Percentiles rank a stretch among this genome's conserved stretches.
Evolutionary conservation across 148 eudicot genomes (phyloP).

Genomic region (Pouteria glomerata): DNA sequence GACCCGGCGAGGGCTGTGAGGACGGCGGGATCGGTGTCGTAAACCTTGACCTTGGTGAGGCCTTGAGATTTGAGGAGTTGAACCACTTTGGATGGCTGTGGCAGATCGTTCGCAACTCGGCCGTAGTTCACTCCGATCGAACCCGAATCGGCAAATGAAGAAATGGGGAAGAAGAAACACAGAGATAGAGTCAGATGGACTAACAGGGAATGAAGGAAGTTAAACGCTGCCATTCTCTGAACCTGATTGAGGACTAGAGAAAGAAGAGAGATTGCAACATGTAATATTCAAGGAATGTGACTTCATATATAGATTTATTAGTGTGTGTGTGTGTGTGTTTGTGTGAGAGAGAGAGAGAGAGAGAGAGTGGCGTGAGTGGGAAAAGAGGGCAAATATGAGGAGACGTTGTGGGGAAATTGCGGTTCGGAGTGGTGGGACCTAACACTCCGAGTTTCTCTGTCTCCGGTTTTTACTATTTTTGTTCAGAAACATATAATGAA

Average conservation of each 20-base stretch:
- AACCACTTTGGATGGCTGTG: conserved; percentile 58
- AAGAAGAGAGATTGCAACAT: neutral
- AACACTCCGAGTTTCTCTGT: neutral
- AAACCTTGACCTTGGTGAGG: conserved; percentile 56
- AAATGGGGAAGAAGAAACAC: neutral
- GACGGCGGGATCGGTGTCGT: conserved; percentile 44
- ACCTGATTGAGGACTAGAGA: neutral
- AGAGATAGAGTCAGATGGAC: neutral
- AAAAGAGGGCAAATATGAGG: neutral
- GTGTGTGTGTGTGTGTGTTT: neutral
- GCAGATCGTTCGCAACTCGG: conserved; percentile 70
- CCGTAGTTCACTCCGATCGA: conserved; percentile 77
- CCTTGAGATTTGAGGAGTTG: conserved; percentile 62
- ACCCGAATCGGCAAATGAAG: conserved; percentile 26
- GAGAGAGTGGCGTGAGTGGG: neutral
- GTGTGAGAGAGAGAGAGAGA: neutral
- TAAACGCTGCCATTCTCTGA: conserved; percentile 6
- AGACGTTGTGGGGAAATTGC: neutral
- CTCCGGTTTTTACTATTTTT: neutral
- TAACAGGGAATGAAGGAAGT: neutral
- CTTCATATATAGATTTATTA: too few species aligned
- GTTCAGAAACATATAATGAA: too few species aligned
- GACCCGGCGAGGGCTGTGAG: conserved; percentile 43
- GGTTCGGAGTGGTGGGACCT: neutral
- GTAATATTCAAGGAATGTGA: too few species aligned